Conservation (phyloP, 345 rosid species). For the Murraya paniculata region DNA sequence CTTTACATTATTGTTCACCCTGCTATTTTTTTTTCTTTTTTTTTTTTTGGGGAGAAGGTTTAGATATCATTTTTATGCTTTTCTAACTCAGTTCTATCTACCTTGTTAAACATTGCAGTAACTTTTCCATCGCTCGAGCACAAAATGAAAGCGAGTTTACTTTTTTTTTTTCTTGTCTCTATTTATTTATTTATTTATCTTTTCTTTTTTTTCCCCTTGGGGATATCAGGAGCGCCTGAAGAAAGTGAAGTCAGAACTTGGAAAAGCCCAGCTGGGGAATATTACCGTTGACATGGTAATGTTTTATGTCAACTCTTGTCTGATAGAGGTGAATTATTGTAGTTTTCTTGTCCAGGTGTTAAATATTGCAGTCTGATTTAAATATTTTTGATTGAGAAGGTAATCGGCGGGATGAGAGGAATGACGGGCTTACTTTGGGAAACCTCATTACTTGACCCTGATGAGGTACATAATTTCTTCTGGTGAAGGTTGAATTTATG, state of each 20-base stretch:
- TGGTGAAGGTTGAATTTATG: neutral
- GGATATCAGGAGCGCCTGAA: constrained; percentile 79
- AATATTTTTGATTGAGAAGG: constrained; percentile 38
- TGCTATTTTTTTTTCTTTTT: neutral
- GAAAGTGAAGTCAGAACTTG: constrained; percentile 77
- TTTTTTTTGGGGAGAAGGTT: neutral
- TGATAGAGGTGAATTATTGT: neutral
- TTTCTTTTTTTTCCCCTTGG: neutral
- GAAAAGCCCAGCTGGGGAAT: constrained; percentile 89
- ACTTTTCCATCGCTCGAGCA: neutral
- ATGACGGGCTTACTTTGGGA: constrained; percentile 98
- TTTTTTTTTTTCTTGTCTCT: no score
- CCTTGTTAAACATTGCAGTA: neutral
- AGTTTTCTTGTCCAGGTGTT: neutral
- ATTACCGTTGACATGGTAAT: constrained; percentile 91
- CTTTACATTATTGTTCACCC: neutral
- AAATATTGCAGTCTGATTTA: constrained; percentile 1
- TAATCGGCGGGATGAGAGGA: constrained; percentile 99
- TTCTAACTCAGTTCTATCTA: neutral
- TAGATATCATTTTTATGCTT: neutral
- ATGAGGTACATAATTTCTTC: constrained; percentile 53
- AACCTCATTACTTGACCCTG: constrained; percentile 94
- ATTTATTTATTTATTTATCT: neutral
- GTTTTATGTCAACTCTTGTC: constrained; percentile 4
- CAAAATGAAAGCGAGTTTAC: neutral